phyloP scores from a whole-genome alignment of 2,329 filamentous ascomycete species.

The Zymoseptoria passerinii region DNA sequence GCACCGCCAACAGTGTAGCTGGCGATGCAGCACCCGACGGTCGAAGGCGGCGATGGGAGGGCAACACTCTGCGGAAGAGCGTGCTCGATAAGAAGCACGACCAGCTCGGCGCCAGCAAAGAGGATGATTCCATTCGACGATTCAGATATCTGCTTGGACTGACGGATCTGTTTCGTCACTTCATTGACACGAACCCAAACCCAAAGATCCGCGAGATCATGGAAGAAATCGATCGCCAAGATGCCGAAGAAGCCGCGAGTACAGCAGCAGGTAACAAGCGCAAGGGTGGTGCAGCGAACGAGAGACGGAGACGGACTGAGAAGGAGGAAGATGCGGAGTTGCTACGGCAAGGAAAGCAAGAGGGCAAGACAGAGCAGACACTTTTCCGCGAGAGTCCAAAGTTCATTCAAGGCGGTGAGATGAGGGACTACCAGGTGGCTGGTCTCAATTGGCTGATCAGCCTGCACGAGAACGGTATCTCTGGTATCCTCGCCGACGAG shows the following conservation, averaged over 20 bases:
- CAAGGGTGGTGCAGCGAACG: slow-evolving; percentile 73
- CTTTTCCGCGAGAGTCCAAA: slow-evolving; percentile 88
- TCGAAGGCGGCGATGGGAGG: slow-evolving; percentile 76
- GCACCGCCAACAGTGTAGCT: slow-evolving; percentile 72
- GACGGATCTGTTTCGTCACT: slow-evolving; percentile 95
- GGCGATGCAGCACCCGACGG: slow-evolving; percentile 68
- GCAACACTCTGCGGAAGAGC: slow-evolving; percentile 79
- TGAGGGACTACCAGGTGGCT: slow-evolving; percentile 94
- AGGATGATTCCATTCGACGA: slow-evolving; percentile 88
- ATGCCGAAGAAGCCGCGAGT: slow-evolving; percentile 56
- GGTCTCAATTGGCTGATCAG: slow-evolving; percentile 97
- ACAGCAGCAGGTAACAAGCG: slow-evolving; percentile 68
- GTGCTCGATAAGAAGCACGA: slow-evolving; percentile 95
- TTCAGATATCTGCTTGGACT: slow-evolving; percentile 92
- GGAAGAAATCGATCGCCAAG: slow-evolving; percentile 87
- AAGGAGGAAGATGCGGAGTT: slow-evolving; percentile 95
- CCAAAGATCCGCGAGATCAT: slow-evolving; percentile 91
- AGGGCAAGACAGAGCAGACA: slow-evolving; percentile 67
- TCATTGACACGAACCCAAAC: slow-evolving; percentile 95
- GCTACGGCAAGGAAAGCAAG: slow-evolving; percentile 76
- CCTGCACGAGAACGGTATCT: slow-evolving; percentile 96
- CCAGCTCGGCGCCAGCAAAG: slow-evolving; percentile 84
- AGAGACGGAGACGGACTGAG: slow-evolving; percentile 79
- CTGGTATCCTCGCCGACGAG: slow-evolving; percentile 92
- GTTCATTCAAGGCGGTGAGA: slow-evolving; percentile 74